Conservation (phyloP, 2,329 filamentous ascomycete genomes). For the Cadophora malorum region DNA sequence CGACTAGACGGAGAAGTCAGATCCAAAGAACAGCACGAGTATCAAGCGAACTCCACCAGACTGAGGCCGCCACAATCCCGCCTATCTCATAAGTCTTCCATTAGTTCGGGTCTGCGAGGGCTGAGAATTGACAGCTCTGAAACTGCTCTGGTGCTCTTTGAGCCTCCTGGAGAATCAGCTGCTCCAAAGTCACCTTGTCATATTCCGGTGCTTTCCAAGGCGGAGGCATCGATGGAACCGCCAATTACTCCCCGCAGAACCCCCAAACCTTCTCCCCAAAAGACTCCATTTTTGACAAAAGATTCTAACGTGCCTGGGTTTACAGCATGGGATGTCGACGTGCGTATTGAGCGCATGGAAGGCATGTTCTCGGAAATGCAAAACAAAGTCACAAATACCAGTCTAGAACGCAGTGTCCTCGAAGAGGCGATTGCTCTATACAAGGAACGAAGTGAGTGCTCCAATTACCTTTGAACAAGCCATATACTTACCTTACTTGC, state of each 20-base stretch:
- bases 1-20: constrained; percentile 38
- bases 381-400: constrained; percentile 72
- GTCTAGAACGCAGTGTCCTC: constrained; percentile 70
- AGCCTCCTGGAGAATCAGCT: constrained; percentile 37
- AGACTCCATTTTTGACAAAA: constrained; percentile 68
- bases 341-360: constrained; percentile 78
- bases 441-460: constrained; percentile 61
- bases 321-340: constrained; percentile 81
- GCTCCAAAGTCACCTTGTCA: constrained; percentile 45
- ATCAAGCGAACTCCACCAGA: constrained; percentile 35
- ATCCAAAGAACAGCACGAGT: constrained; percentile 24
- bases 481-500: constrained; percentile 23
- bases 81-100: constrained; percentile 36
- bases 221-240: constrained; percentile 34
- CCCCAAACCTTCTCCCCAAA: constrained; percentile 47
- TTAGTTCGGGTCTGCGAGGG: constrained; percentile 34
- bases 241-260: constrained; percentile 51
- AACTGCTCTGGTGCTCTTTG: constrained; percentile 40
- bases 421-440: constrained; percentile 78
- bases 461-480: neutral
- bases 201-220: constrained; percentile 44
- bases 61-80: constrained; percentile 25
- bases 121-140: constrained; percentile 35
- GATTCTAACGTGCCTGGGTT: constrained; percentile 71
- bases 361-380: constrained; percentile 74